Base-by-base conservation (phyloP, 306 rosid species). In the Erythrophleum fordii region DNA sequence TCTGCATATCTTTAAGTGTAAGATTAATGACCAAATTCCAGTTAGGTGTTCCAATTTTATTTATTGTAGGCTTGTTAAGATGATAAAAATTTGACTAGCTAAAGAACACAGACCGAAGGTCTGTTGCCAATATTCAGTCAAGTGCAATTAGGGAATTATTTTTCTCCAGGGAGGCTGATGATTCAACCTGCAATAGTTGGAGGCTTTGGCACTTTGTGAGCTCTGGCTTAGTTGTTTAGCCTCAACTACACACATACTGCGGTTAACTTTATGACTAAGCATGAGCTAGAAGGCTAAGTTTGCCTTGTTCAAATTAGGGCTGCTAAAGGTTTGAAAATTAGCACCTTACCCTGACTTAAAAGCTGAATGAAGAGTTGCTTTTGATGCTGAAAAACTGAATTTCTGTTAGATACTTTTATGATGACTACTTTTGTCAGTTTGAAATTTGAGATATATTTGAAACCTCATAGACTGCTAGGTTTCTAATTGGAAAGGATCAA, bases 131-230 rank as follows among this genome's bases (percentile, higher is more conserved):
- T 35, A n/a, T 64, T 64, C 20, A 1, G 28, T 51, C 29, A 66
- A 23, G 8, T 53, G 61, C 67, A 35, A 51, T 69, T 60, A 46
- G 73, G 72, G 48, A 82, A 58, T 58, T 58, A 44, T 48, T 77
- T 46, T 31, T 59, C 60, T 76, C 16, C 68, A 5, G n/a, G 49
- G 23, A 42, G 28, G 72, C 52, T 48, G 77, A 42, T 41, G 49
- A 64, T 45, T 67, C 74, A 49, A 52, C 53, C 52, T 23, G 53
- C 51, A 5, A 48, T 13, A 66, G 29, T 35, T 77, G 75, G 42
- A 64, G 20, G 77, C 52, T 55, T 69, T 71, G 72, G 20, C 85
- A 69, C 28, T 76, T 14, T 73, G 35, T 53, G 29, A 74, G 75
- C 56, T 13, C 20, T 12, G 6, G 53, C 28, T 79, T 37, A 37